Conservation (phyloP, 371 early-diverging fungal species). For the Rhizomucor miehei region DNA sequence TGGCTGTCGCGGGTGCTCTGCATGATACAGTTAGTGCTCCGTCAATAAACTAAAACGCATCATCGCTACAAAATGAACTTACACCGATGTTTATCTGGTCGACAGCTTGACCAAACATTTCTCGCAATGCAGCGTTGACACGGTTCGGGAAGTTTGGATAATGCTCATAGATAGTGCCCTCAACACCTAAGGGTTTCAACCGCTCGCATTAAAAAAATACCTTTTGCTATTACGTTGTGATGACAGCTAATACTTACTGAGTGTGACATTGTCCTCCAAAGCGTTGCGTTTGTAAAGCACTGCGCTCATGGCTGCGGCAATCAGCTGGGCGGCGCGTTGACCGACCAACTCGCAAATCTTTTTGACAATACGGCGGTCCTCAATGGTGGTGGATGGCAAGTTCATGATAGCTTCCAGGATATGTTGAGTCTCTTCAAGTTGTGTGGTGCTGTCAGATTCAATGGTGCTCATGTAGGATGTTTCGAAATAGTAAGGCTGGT, state of each 20-base stretch:
- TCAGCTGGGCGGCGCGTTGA: constrained; percentile 81
- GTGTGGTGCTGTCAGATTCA: constrained; percentile 72
- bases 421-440: constrained; percentile 65
- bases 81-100: constrained; percentile 48
- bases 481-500: constrained; percentile 76
- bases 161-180: constrained; percentile 85
- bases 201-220: background rate
- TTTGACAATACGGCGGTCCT: constrained; percentile 80
- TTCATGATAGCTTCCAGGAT: constrained; percentile 77
- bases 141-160: constrained; percentile 83
- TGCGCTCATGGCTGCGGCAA: constrained; percentile 82
- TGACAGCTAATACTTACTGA: constrained; percentile 56
- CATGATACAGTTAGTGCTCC: background rate
- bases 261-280: constrained; percentile 61
- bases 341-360: constrained; percentile 82
- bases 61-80: constrained; percentile 17
- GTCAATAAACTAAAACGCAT: background rate
- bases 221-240: background rate
- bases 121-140: constrained; percentile 69
- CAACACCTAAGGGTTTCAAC: too few species aligned
- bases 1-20: constrained; percentile 2
- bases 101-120: constrained; percentile 63
- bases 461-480: constrained; percentile 89
- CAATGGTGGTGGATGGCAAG: constrained; percentile 64
- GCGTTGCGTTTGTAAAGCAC: constrained; percentile 68